Percentiles rank a stretch among this genome's conserved stretches.
Evolutionary conservation across 2,329 filamentous ascomycete species (phyloP).

Genomic region (Samsoniella hepiali): DNA sequence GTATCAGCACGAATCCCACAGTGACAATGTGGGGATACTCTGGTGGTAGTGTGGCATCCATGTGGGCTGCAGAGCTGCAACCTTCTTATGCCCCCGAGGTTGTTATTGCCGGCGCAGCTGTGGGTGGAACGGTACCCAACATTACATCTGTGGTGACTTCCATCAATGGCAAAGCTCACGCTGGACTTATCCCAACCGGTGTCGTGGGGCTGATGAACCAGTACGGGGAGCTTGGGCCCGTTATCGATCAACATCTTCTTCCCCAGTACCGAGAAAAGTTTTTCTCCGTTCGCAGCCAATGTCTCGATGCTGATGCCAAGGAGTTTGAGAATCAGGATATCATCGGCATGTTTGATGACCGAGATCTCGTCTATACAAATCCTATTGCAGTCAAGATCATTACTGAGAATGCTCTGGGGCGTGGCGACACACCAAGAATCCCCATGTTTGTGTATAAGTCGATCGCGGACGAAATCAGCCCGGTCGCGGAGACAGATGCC

Average conservation of each 20-base stretch:
- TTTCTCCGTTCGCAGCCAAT: conserved; percentile 28
- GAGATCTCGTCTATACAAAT: conserved; percentile 27
- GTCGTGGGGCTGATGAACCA: conserved; percentile 26
- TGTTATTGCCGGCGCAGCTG: conserved; percentile 26
- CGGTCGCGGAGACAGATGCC: conserved; percentile 41
- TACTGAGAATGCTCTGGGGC: conserved; percentile 30
- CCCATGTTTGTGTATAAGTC: conserved; percentile 51
- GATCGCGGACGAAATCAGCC: conserved; percentile 43
- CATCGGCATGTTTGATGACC: conserved; percentile 39
- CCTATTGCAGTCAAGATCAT: conserved; percentile 26
- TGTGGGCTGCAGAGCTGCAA: conserved; percentile 28
- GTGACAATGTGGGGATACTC: conserved; percentile 44
- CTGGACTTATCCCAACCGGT: conserved; percentile 25
- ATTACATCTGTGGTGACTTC: conserved; percentile 20
- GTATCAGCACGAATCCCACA: conserved; percentile 31
- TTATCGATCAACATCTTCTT: conserved; percentile 22
- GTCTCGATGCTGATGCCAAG: conserved; percentile 25
- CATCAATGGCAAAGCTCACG: conserved; percentile 21
- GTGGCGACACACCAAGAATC: conserved; percentile 42
- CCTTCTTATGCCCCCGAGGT: conserved; percentile 27
- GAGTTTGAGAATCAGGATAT: conserved; percentile 36
- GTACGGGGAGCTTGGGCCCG: conserved; percentile 21
- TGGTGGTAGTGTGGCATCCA: conserved; percentile 25
- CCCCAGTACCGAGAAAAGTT: conserved; percentile 28
- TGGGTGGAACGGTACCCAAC: conserved; percentile 27